phyloP scores from a whole-genome alignment of 2,329 filamentous ascomycete genomes.

The Hypoxylon sp. region DNA sequence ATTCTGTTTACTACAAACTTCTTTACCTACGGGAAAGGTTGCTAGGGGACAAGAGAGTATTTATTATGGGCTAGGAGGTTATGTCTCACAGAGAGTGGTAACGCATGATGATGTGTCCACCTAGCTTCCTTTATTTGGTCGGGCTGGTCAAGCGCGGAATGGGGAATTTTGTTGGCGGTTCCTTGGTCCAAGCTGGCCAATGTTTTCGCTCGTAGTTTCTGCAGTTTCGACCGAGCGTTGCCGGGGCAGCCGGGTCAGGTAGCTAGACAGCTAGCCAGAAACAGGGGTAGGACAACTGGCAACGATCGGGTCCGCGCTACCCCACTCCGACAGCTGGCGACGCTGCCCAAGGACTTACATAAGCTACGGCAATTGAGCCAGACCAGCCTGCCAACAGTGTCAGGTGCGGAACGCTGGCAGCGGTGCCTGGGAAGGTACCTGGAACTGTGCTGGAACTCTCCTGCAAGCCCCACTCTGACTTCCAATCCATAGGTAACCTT shows the following conservation, averaged over 20 bases:
- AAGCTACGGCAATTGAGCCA: slow-evolving; percentile 15
- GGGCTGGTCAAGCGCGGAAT: slow-evolving; percentile 36
- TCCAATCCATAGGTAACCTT: no score
- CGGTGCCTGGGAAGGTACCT: neutral
- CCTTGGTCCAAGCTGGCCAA: slow-evolving; percentile 40
- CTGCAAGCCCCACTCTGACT: slow-evolving; percentile 15
- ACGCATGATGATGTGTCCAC: slow-evolving; percentile 48
- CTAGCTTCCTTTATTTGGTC: slow-evolving; percentile 37
- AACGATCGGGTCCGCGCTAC: slow-evolving; percentile 14
- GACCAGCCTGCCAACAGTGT: neutral
- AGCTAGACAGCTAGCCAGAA: slow-evolving; percentile 13
- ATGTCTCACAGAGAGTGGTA: slow-evolving; percentile 40
- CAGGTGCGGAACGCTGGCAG: neutral
- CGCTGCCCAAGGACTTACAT: slow-evolving; percentile 10
- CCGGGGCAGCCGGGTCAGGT: slow-evolving; percentile 46
- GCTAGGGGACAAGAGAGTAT: slow-evolving; percentile 36
- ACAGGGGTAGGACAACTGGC: slow-evolving; percentile 31
- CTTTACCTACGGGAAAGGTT: slow-evolving; percentile 34
- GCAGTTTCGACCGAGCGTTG: slow-evolving; percentile 38
- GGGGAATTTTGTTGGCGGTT: slow-evolving; percentile 36
- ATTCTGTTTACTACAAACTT: slow-evolving; percentile 35
- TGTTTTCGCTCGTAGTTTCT: slow-evolving; percentile 39
- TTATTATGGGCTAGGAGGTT: slow-evolving; percentile 33
- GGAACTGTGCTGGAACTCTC: slow-evolving; percentile 15
- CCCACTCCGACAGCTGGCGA: slow-evolving; percentile 25